Evolutionary conservation across 176 grass and related monocot species (phyloP), one percentile per base, ranked within the genome.

Genomic region (Aegilops bicornis): DNA sequence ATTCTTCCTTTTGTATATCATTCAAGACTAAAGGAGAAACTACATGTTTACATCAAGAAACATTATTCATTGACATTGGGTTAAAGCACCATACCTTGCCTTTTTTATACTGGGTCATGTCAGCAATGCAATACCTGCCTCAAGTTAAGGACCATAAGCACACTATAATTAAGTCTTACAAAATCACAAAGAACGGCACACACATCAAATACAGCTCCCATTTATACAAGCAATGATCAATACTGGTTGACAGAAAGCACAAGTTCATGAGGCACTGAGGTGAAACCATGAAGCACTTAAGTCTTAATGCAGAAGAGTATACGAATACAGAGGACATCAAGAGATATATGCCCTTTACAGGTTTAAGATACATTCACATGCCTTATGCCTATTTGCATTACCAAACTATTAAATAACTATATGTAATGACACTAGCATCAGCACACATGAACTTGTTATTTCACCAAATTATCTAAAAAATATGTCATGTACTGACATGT

Each of bases 121-220:
- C 96, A 89, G 93, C 88, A 64, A 96, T 98, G 82, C 96, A 98
- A 89, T 98, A 96, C 88, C 96, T 98, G 62, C 39, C 27, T 91
- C 22, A 64, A 79, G 86, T 96, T 85, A 98, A 92, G 90, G 76
- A 69, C 54, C 56, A 73, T 60, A 86, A 65, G 32, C 22, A 77
- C 43, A 40, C 17, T 50, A 89, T 71, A 85, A 6, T 37, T 12
- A 25, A 74, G 17, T 39, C 83, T 10, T 66, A 68, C 11, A 42
- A 73, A 27, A 24, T 58, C 43, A 50, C 10, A 64, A 24, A 76
- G 4, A 83, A 3, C 0, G 56, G 3, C 43, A 35, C 30, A 47
- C 30, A 82, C 4, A 50, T 50, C 47, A 50, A 50, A 50, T 16
- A 16, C 14, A 50, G 47, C 47, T 16, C 47, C 47, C 47, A 50